Evolutionary conservation across 148 eudicot species (phyloP).

Genomic region (Dianthus caryophyllus): DNA sequence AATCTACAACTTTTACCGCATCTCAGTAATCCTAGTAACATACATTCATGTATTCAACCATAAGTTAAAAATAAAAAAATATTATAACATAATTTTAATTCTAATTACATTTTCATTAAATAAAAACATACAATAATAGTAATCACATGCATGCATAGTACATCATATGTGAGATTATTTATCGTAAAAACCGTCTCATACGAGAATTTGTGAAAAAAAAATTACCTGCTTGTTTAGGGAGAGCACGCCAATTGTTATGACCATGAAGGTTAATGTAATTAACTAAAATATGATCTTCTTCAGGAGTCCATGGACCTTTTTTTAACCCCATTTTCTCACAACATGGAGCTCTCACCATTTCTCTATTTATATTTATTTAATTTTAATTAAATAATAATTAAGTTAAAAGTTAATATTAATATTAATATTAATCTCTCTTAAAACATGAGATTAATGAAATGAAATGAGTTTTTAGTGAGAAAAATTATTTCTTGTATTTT

Average conservation of each 20-base stretch:
- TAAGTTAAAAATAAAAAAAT: no score
- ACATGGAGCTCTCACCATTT: conserved; percentile 45
- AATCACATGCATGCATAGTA: neutral
- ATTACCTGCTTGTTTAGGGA: conserved; percentile 45
- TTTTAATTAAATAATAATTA: neutral
- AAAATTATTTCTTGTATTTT: neutral
- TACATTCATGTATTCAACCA: neutral
- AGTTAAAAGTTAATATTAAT: no score
- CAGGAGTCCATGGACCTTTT: conserved; percentile 46
- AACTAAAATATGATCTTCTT: conserved; percentile 38
- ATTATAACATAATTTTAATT: neutral
- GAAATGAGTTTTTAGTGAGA: neutral
- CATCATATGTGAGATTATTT: neutral
- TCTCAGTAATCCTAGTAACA: conserved; percentile 58
- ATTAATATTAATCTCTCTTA: no score
- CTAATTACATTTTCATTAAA: no score
- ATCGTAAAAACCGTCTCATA: no score
- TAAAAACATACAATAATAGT: neutral
- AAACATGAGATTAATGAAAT: neutral
- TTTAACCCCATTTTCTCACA: conserved; percentile 48
- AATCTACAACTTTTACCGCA: conserved; percentile 81
- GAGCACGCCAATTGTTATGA: conserved; percentile 44
- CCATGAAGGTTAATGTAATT: conserved; percentile 31
- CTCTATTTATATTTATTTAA: neutral
- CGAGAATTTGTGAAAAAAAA: no score